Percentiles rank a stretch among this genome's conserved stretches.
Evolutionary conservation across 1,284 basidiomycete genomes (phyloP).

Genomic region (Tilletia walkeri): DNA sequence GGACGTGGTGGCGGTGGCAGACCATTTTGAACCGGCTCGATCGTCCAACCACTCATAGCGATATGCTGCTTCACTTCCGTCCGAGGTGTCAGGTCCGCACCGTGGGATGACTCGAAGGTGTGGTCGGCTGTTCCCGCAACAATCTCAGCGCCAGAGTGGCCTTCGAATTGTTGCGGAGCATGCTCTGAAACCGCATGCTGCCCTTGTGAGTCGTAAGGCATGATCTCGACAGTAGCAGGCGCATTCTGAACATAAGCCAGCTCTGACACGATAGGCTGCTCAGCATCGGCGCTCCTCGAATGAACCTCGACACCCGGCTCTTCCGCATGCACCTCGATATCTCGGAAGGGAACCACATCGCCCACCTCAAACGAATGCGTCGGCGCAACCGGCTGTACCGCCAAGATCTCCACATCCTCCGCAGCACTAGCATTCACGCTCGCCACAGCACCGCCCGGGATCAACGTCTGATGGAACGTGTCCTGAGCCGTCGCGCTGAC

Average conservation of each 20-base stretch:
- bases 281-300: too few species aligned
- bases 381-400: neutral
- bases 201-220: too few species aligned
- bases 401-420: neutral
- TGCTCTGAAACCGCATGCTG: neutral
- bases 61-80: neutral
- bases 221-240: neutral
- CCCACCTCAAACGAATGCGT: neutral
- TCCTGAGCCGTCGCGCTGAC: neutral
- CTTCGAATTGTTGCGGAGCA: neutral
- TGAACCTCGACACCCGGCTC: too few species aligned
- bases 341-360: neutral
- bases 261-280: neutral
- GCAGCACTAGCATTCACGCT: neutral
- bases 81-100: neutral
- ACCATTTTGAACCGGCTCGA: neutral
- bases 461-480: neutral
- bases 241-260: neutral
- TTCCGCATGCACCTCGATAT: neutral
- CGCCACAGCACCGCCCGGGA: neutral
- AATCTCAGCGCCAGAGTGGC: neutral
- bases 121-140: neutral
- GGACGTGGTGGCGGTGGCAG: neutral
- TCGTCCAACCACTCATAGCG: conserved; percentile 3
- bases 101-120: neutral